Evolutionary conservation across 2,329 filamentous ascomycete genomes (phyloP).

Genomic region (Hypoxylon sp.): DNA sequence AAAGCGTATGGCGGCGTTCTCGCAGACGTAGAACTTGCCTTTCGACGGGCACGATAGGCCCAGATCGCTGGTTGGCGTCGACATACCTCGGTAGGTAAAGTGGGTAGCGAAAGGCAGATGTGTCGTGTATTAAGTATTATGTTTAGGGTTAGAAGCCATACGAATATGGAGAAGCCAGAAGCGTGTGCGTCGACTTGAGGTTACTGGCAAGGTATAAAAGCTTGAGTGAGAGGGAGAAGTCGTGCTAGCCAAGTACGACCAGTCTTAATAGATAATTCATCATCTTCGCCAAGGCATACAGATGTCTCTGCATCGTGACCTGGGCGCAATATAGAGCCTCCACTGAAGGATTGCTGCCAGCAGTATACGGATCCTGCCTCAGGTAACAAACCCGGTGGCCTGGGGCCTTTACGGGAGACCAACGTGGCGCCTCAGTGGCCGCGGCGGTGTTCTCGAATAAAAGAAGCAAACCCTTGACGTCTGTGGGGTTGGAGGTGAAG

Average conservation of each 20-base stretch:
- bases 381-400: background rate
- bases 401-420: conserved; percentile 11
- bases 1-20: conserved; percentile 44
- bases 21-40: conserved; percentile 44
- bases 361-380: conserved; percentile 9
- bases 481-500: conserved; percentile 1
- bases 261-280: conserved; percentile 17
- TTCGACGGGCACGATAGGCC: conserved; percentile 43
- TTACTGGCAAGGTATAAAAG: background rate
- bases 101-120: background rate
- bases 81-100: too few species aligned
- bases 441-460: conserved; percentile 19
- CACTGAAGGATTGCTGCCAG: conserved; percentile 22
- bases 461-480: conserved; percentile 24
- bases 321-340: background rate
- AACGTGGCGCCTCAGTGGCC: conserved; percentile 9
- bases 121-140: background rate
- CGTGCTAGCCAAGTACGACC: background rate
- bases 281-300: conserved; percentile 16
- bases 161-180: background rate
- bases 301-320: conserved; percentile 10
- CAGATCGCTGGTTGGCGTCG: conserved; percentile 30
- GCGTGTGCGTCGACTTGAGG: background rate
- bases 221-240: background rate
- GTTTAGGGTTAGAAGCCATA: background rate